These are phyloP conservation scores for Zygnema cylindricum DNA, from an alignment of 139 green algal genomes.

Conservation along the genomic window DNA sequence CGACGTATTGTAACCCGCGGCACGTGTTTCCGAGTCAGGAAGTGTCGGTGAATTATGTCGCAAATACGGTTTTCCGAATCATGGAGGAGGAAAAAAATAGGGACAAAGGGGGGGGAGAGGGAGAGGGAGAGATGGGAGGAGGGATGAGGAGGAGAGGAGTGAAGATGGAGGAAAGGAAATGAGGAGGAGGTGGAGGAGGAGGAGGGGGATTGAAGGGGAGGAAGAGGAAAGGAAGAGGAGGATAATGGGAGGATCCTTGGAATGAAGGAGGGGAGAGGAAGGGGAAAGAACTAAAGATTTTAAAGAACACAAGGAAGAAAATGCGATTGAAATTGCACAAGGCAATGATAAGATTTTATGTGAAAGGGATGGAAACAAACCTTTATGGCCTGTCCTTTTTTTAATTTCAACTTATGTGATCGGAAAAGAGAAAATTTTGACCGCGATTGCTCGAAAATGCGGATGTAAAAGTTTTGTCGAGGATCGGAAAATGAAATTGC, in stretches of 20 bases:
- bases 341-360: background rate
- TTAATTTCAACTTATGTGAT: conserved; percentile 63
- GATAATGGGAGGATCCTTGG: too few relatives aligned
- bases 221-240: background rate
- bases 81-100: conserved; percentile 41
- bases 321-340: background rate
- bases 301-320: background rate
- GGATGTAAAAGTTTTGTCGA: conserved; percentile 41
- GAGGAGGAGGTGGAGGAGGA: conserved; percentile 4
- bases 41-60: conserved; percentile 59
- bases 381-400: conserved; percentile 27
- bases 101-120: background rate
- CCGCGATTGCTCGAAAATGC: conserved; percentile 38
- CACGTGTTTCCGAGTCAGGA: conserved; percentile 55
- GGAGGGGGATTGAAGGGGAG: conserved; percentile 17
- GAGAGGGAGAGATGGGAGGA: background rate
- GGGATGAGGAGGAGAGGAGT: conserved; percentile 4
- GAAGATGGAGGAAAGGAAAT: background rate
- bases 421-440: conserved; percentile 62
- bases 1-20: conserved; percentile 61
- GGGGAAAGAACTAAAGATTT: too few relatives aligned
- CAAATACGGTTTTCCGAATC: background rate
- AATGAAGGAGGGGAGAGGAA: too few relatives aligned
- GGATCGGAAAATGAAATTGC: conserved; percentile 41
- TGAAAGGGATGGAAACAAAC: background rate